Evolutionary conservation across 163 green algal genomes (phyloP).

Genomic region (Coccomyxa subellipsoidea): DNA sequence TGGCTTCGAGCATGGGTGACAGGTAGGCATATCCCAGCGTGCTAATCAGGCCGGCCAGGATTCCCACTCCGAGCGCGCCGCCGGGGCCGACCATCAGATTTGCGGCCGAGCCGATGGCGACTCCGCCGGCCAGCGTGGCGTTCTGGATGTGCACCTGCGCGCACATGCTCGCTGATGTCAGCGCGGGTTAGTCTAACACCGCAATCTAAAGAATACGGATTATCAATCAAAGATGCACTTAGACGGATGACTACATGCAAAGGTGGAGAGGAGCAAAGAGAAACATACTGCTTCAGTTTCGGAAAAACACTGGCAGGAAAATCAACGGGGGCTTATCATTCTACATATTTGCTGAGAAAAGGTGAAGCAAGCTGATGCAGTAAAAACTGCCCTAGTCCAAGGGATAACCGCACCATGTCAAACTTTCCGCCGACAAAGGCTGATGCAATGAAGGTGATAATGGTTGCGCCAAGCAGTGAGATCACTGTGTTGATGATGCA

Average conservation of each 20-base stretch:
- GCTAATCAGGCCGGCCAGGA: conserved; percentile 35
- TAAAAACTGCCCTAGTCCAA: no score
- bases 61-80: conserved; percentile 41
- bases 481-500: conserved; percentile 64
- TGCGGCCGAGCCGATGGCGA: conserved; percentile 59
- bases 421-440: conserved; percentile 24
- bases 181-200: no score
- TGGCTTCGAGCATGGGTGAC: conserved; percentile 39
- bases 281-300: no score
- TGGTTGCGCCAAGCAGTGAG: conserved; percentile 50
- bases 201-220: no score
- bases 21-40: conserved; percentile 44
- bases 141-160: conserved; percentile 60
- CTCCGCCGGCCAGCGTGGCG: conserved; percentile 60
- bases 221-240: no score
- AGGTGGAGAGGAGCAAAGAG: no score
- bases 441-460: conserved; percentile 46
- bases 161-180: background rate
- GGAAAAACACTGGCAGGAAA: no score
- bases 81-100: conserved; percentile 39
- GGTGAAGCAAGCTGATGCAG: no score
- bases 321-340: no score
- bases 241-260: no score
- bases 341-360: no score
- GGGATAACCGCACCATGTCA: conserved; percentile 45